Evolutionary conservation across 1,139 yeast genomes (phyloP).

Genomic region (Magnusiomyces sp.): DNA sequence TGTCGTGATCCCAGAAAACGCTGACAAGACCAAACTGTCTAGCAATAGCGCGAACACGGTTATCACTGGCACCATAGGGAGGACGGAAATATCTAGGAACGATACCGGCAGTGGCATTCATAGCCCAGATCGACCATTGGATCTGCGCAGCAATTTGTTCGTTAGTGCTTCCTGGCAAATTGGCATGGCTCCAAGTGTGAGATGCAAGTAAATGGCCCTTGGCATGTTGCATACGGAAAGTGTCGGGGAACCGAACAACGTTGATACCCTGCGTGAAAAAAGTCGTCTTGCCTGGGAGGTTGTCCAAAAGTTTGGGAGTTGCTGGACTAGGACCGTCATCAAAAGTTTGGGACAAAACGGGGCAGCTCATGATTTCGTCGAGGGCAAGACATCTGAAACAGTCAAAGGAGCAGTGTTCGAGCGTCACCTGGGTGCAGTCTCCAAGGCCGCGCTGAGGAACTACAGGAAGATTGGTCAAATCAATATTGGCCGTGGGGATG

Average conservation of each 20-base stretch:
- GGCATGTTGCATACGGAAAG: constrained; percentile 48
- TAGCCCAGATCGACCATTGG: constrained; percentile 96
- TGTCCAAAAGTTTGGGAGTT: constrained; percentile 50
- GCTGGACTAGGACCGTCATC: constrained; percentile 89
- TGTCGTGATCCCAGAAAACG: constrained; percentile 86
- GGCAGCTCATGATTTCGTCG: constrained; percentile 73
- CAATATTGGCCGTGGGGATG: constrained; percentile 66
- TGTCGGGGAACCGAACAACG: constrained; percentile 65
- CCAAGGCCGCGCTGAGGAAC: constrained; percentile 50
- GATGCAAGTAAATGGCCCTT: constrained; percentile 76
- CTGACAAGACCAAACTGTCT: constrained; percentile 81
- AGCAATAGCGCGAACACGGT: constrained; percentile 69
- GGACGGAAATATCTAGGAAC: constrained; percentile 94
- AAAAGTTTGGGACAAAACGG: constrained; percentile 68
- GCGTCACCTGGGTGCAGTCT: constrained; percentile 43
- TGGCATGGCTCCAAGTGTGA: constrained; percentile 91
- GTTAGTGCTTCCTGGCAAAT: constrained; percentile 66
- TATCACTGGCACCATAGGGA: constrained; percentile 91
- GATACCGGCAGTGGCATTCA: constrained; percentile 87
- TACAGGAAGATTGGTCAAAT: constrained; percentile 43
- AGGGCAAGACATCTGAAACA: constrained; percentile 70
- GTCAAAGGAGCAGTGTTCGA: constrained; percentile 70
- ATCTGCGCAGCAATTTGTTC: constrained; percentile 81
- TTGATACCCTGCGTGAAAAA: constrained; percentile 83
- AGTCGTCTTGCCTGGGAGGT: constrained; percentile 51